Conservation (phyloP, 2,329 filamentous ascomycete species). For the Pestalotiopsis sp. region DNA sequence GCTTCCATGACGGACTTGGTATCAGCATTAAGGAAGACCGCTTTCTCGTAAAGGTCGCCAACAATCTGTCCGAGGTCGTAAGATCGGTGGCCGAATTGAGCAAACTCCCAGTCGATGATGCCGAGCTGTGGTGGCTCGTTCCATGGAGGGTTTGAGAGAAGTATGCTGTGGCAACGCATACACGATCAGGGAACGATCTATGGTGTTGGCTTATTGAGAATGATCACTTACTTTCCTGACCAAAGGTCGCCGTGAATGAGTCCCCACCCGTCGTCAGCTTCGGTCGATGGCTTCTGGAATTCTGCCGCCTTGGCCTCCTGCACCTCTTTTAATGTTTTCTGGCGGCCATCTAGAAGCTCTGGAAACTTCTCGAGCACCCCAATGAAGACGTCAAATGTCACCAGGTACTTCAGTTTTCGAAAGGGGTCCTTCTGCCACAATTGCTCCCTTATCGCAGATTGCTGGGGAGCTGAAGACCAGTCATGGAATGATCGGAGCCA, state of each 20-base stretch:
- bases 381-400: slow-evolving; percentile 37
- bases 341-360: slow-evolving; percentile 24
- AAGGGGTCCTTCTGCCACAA: slow-evolving; percentile 32
- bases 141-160: background rate
- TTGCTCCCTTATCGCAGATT: slow-evolving; percentile 17
- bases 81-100: slow-evolving; percentile 36
- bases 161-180: background rate
- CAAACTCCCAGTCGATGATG: slow-evolving; percentile 44
- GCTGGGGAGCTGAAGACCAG: slow-evolving; percentile 27
- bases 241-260: slow-evolving; percentile 43
- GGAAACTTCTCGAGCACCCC: slow-evolving; percentile 33
- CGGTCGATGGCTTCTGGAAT: slow-evolving; percentile 8
- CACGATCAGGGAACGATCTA: background rate
- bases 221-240: slow-evolving; percentile 37
- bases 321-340: slow-evolving; percentile 29
- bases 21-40: slow-evolving; percentile 32
- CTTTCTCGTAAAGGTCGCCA: slow-evolving; percentile 39
- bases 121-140: slow-evolving; percentile 23
- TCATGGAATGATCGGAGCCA: slow-evolving; percentile 38
- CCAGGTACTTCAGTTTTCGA: slow-evolving; percentile 35
- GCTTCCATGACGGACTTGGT: slow-evolving; percentile 34
- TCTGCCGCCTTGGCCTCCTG: slow-evolving; percentile 8
- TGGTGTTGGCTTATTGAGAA: background rate
- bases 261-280: slow-evolving; percentile 17
- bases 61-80: slow-evolving; percentile 42